Conservation (phyloP, 371 early-diverging fungal species). For the Mortierella sp. region DNA sequence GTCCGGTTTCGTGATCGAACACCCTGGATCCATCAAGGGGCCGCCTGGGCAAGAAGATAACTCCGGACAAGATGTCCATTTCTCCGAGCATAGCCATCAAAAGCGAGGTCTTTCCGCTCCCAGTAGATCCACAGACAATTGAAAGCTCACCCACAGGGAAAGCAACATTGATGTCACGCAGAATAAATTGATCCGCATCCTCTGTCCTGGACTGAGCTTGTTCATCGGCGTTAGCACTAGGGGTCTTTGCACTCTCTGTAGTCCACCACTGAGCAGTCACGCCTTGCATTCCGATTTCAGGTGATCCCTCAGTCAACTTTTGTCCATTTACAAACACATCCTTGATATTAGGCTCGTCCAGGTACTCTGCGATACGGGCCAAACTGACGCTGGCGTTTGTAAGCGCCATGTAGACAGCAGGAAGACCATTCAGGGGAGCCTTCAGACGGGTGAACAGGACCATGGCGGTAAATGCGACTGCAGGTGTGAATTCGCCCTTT, state of each 20-base stretch:
- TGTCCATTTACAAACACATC: conserved; percentile 35
- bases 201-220: conserved; percentile 34
- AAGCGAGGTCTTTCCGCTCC: conserved; percentile 77
- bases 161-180: conserved; percentile 60
- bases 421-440: conserved; percentile 68
- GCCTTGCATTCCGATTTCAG: conserved; percentile 62
- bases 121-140: conserved; percentile 72
- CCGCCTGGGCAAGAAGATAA: conserved; percentile 60
- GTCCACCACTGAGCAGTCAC: conserved; percentile 65
- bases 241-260: conserved; percentile 43
- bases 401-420: conserved; percentile 66
- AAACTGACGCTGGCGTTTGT: conserved; percentile 70
- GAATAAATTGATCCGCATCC: conserved; percentile 56
- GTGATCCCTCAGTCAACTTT: conserved; percentile 28
- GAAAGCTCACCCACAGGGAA: conserved; percentile 74
- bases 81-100: conserved; percentile 78
- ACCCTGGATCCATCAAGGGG: conserved; percentile 50
- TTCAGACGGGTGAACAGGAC: conserved; percentile 68
- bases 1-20: conserved; percentile 59
- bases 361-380: conserved; percentile 65
- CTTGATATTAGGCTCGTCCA: conserved; percentile 66
- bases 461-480: conserved; percentile 74
- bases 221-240: conserved; percentile 7
- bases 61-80: conserved; percentile 66
- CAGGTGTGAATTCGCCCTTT: conserved; percentile 68